phyloP scores from a whole-genome alignment of 345 rosid genomes.

The Cardamine resedifolia region DNA sequence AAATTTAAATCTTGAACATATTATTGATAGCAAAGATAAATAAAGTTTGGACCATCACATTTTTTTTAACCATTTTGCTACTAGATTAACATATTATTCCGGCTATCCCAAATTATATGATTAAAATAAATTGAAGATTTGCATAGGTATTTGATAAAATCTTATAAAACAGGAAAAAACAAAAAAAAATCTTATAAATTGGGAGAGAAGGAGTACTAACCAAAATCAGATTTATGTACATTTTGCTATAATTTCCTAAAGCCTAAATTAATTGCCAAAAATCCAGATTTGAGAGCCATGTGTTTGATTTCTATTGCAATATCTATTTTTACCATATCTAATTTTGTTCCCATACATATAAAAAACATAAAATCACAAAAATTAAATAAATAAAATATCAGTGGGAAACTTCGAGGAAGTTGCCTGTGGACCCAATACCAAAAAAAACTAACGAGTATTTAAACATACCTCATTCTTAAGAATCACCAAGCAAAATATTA shows the following conservation, averaged over 20 bases:
- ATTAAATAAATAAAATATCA: not conserved
- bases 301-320: not conserved
- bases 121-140: no score
- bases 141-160: no score
- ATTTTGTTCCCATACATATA: not conserved
- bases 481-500: not conserved
- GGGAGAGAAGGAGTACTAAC: no score
- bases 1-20: not conserved
- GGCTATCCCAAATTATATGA: no score
- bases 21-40: not conserved
- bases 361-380: slow-evolving; percentile 6
- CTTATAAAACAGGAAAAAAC: no score
- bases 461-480: not conserved
- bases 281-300: slow-evolving; percentile 8
- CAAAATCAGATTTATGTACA: not conserved
- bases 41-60: not conserved
- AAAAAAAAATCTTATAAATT: no score
- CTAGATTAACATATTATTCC: no score
- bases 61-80: not conserved
- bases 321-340: not conserved
- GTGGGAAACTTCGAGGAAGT: slow-evolving; percentile 32
- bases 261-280: not conserved
- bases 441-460: not conserved
- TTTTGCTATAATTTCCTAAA: not conserved
- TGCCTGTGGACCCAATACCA: slow-evolving; percentile 8